phyloP scores from a whole-genome alignment of 139 green algal species.

The Chlamydomonas sp. region DNA sequence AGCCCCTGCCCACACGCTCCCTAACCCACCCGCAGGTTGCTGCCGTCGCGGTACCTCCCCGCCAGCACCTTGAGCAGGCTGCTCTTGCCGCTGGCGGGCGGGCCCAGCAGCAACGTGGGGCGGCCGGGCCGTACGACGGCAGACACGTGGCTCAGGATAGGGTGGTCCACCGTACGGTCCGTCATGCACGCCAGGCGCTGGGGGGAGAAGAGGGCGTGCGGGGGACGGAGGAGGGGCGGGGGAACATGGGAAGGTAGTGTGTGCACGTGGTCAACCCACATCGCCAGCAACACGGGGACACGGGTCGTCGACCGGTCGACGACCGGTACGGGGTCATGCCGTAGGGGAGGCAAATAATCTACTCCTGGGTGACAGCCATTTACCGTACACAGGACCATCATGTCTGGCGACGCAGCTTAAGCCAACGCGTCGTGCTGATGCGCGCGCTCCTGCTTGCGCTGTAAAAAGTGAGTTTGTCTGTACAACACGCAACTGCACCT shows the following conservation, averaged over 20 bases:
- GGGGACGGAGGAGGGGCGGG: not conserved
- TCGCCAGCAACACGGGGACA: no score
- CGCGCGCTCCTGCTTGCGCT: no score
- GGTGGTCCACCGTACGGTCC: slow-evolving; percentile 28
- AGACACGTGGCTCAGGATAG: slow-evolving; percentile 44
- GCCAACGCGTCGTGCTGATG: no score
- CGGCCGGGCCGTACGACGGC: slow-evolving; percentile 43
- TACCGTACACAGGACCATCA: no score
- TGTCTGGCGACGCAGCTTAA: no score
- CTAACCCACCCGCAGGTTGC: slow-evolving; percentile 21
- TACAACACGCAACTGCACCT: not conserved
- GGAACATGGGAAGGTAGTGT: not conserved
- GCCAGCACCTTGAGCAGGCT: slow-evolving; percentile 56
- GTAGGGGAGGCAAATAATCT: no score
- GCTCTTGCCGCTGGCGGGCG: slow-evolving; percentile 72
- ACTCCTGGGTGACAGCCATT: no score
- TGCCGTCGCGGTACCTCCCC: slow-evolving; percentile 48
- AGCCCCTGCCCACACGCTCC: not conserved
- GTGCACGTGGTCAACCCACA: not conserved
- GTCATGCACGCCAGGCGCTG: slow-evolving; percentile 26
- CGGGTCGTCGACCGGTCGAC: no score
- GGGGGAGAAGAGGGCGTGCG: not conserved
- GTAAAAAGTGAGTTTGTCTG: no score
- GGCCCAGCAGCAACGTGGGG: slow-evolving; percentile 76
- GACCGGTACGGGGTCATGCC: no score